Base-by-base conservation (phyloP, 257 asterid genomes). In the Plantago elongata region DNA sequence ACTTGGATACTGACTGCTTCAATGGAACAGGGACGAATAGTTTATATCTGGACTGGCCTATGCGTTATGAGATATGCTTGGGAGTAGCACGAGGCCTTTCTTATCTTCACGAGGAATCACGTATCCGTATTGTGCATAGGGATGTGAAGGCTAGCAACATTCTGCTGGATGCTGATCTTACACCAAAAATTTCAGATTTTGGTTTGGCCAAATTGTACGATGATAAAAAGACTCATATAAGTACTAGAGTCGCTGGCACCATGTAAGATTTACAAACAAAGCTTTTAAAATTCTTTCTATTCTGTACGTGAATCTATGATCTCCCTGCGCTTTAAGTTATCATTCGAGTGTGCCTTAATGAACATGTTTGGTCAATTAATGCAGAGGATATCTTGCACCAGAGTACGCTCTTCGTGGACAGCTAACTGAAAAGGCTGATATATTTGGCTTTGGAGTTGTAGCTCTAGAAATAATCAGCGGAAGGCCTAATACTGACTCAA, bases 201-300 rank as follows among this genome's bases (percentile, higher is more conserved):
- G 91, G 95, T 11, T 73, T 83, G 85, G 91, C 95, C 63, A 86
- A 83, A 69, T 71, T 86, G 34, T 86, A 81, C 11, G 90, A 86
- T 34, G 95, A 86, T 73, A 83, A 76, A 17, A 73, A 65, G 85
- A 87, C 95, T 11, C 96, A 90, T 70, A 84, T 90, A 65, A 85
- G 94, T 74, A 85, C 97, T 62, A 81, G 82, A 66, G 84, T 87
- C 67, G 97, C 97, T 9, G 97, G 97, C 69, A 90, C 97, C 56
- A 72, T 77, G 97, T 85, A 74, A 76, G 91, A 34, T 51, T 50
- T 18, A 15, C 7, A 45, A 11, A 4, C 6, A 13, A 18, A 51
- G 9, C 12, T n/a, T 9, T 42, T 42, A 15, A 22, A 4, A 12
- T 22, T 22, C 45, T 45, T 12, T 40, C 54, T 60, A 4, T 3